These are phyloP conservation scores for Eucalyptus sp. DNA, from an alignment of 345 rosid genomes.

Conservation along the genomic window DNA sequence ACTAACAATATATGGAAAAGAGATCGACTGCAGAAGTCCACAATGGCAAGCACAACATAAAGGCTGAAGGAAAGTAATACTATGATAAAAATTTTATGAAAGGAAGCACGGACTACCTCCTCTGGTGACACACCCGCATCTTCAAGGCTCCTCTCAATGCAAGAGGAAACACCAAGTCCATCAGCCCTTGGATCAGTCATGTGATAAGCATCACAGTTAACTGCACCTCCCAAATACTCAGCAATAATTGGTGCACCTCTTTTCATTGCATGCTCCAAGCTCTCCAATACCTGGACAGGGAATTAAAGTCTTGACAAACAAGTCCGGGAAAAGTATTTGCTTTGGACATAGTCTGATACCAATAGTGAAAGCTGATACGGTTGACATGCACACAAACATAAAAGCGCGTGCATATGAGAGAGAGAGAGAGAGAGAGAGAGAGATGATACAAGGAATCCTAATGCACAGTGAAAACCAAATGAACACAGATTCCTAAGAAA, in stretches of 20 bases:
- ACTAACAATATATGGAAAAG: not conserved
- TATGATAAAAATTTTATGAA: not conserved
- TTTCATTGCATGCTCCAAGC: constrained; percentile 96
- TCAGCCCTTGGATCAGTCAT: constrained; percentile 99
- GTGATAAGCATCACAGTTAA: constrained; percentile 97
- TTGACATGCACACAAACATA: not conserved
- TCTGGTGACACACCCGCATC: constrained; percentile 99
- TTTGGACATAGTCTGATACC: not conserved
- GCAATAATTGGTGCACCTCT: constrained; percentile 96
- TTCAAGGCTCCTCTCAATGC: constrained; percentile 90
- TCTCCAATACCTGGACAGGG: constrained; percentile 74
- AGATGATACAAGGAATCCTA: not conserved
- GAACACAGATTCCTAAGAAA: not conserved
- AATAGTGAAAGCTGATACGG: not conserved
- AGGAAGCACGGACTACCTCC: constrained; percentile 32
- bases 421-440: not conserved
- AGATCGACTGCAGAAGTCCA: not conserved
- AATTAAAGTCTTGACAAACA: not conserved
- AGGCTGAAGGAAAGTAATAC: not conserved
- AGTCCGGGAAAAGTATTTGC: not conserved
- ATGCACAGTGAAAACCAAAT: not conserved
- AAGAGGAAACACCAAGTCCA: constrained; percentile 97
- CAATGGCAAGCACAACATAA: not conserved
- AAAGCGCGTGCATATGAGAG: not conserved
- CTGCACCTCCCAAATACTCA: constrained; percentile 95